phyloP scores from a whole-genome alignment of 2,329 filamentous ascomycete genomes.

The Lecanoromycetidae sp. region DNA sequence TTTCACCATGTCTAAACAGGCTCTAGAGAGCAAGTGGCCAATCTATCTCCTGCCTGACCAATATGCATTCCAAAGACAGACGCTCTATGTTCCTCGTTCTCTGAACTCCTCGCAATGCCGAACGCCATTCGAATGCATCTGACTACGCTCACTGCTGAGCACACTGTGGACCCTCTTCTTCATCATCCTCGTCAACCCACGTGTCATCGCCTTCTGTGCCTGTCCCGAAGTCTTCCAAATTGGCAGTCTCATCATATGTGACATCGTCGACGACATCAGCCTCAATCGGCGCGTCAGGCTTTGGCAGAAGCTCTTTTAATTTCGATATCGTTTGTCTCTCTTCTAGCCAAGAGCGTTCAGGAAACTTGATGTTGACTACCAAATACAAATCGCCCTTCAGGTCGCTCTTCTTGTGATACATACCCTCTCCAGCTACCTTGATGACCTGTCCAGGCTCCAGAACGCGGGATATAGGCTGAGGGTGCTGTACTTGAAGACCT shows the following conservation, averaged over 20 bases:
- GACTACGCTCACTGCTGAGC: conserved; percentile 31
- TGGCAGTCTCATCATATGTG: conserved; percentile 67
- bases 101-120: neutral
- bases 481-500: conserved; percentile 69
- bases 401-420: conserved; percentile 84
- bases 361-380: conserved; percentile 75
- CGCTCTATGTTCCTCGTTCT: neutral
- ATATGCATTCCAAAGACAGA: neutral
- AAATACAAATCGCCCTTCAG: conserved; percentile 77
- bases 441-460: conserved; percentile 73
- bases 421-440: conserved; percentile 79
- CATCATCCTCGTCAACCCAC: conserved; percentile 41
- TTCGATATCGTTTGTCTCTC: conserved; percentile 58
- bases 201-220: conserved; percentile 32
- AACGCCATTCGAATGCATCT: neutral
- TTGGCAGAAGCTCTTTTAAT: conserved; percentile 64
- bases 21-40: too few relatives aligned
- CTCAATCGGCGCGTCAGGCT: conserved; percentile 48
- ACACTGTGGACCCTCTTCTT: conserved; percentile 35
- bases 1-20: too few relatives aligned
- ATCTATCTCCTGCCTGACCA: too few relatives aligned
- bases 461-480: conserved; percentile 65
- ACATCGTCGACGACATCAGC: conserved; percentile 77
- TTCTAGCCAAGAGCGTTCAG: conserved; percentile 70
- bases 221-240: conserved; percentile 57